Evolutionary conservation across 371 early-diverging fungal genomes (phyloP).

Genomic region (Phascolomyces articulosus): DNA sequence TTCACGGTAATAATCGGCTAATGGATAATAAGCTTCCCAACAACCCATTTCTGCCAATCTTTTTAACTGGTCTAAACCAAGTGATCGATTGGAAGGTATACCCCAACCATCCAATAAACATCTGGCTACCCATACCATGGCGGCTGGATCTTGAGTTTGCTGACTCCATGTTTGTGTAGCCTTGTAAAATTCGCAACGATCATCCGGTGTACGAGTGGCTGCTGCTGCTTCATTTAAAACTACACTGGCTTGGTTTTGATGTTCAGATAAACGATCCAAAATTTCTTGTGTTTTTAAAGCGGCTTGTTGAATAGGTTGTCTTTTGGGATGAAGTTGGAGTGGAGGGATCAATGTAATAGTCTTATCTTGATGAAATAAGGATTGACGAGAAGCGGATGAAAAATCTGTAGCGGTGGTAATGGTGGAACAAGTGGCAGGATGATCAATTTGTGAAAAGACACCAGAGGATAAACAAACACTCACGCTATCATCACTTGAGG

Average conservation of each 20-base stretch:
- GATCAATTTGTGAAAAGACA: slow-evolving; percentile 39
- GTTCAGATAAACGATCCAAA: slow-evolving; percentile 7
- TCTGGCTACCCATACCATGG: slow-evolving; percentile 28
- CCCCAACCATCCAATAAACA: slow-evolving; percentile 34
- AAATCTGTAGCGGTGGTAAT: slow-evolving; percentile 25
- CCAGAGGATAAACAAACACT: slow-evolving; percentile 18
- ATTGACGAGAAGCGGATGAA: slow-evolving; percentile 23
- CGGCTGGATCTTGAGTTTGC: slow-evolving; percentile 17
- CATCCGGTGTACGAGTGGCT: slow-evolving; percentile 5
- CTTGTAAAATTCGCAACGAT: slow-evolving; percentile 12
- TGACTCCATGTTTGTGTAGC: slow-evolving; percentile 16
- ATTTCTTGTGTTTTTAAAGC: neutral
- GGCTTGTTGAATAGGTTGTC: neutral
- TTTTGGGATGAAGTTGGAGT: slow-evolving; percentile 6
- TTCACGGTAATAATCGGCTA: slow-evolving; percentile 23
- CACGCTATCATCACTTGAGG: neutral
- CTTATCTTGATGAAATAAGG: slow-evolving; percentile 14
- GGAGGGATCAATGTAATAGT: slow-evolving; percentile 10
- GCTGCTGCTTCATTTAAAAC: slow-evolving; percentile 19
- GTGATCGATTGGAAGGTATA: slow-evolving; percentile 13
- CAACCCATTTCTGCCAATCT: slow-evolving; percentile 16
- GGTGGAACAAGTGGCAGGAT: slow-evolving; percentile 20
- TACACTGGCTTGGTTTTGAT: neutral
- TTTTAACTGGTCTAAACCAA: slow-evolving; percentile 20
- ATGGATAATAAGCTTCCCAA: slow-evolving; percentile 25